A percentile compares a stretch with the other conserved stretches of the same genome.
These are phyloP conservation scores for Pseudogymnoascus sp. DNA, from an alignment of 2,329 filamentous ascomycete genomes.

Conservation along the genomic window DNA sequence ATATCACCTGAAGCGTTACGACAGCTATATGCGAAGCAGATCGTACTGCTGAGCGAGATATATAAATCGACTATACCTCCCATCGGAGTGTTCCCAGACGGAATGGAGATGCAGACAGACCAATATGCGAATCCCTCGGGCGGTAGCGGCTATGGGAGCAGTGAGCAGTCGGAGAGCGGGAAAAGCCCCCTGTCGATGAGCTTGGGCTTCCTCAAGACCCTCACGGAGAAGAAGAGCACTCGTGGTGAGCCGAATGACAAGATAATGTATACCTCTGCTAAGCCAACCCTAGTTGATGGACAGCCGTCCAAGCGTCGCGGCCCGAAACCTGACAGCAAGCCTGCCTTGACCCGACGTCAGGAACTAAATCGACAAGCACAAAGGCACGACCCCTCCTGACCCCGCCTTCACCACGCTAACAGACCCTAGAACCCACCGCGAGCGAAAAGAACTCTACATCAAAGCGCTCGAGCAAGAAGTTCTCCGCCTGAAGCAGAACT, in stretches of 20 bases:
- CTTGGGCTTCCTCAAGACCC: conserved; percentile 57
- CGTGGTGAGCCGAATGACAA: conserved; percentile 48
- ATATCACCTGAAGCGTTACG: background rate
- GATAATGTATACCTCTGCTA: conserved; percentile 3
- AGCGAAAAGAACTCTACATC: conserved; percentile 94
- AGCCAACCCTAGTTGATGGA: conserved; percentile 51
- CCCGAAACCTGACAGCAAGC: conserved; percentile 94
- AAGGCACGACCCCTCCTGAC: conserved; percentile 50
- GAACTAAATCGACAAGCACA: conserved; percentile 94
- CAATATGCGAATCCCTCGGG: conserved; percentile 23
- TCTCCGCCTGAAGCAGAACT: conserved; percentile 79
- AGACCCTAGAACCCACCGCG: conserved; percentile 73
- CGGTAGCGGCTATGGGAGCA: conserved; percentile 25
- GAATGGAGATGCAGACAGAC: conserved; percentile 18
- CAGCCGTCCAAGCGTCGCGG: conserved; percentile 82
- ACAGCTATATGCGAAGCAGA: conserved; percentile 7
- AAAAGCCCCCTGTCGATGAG: conserved; percentile 37
- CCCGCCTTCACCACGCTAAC: conserved; percentile 12
- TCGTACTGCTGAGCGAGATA: conserved; percentile 1
- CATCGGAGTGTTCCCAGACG: conserved; percentile 1
- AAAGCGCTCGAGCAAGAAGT: conserved; percentile 90
- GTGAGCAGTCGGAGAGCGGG: conserved; percentile 26
- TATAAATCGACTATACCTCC: background rate
- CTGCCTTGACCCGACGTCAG: conserved; percentile 82
- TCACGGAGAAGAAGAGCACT: conserved; percentile 69